phyloP scores from a whole-genome alignment of 441 rosid species.

The Pelargonium cotyledonis region DNA sequence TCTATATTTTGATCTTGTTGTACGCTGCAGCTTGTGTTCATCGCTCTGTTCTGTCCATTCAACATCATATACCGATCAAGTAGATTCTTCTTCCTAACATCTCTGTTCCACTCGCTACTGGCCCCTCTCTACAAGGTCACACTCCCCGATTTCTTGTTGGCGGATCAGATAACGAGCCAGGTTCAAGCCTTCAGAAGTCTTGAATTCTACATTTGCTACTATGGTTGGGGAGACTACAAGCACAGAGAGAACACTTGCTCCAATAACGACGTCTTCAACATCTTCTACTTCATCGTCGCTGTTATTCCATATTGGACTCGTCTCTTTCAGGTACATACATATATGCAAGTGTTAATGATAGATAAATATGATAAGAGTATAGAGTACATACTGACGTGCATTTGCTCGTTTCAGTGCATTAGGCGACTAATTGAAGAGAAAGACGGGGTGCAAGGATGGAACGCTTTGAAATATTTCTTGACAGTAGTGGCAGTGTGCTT shows the following conservation, averaged over 20 bases:
- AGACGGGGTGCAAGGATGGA: slow-evolving; percentile 10
- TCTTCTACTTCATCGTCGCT: slow-evolving; percentile 32
- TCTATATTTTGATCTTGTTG: too few relatives aligned
- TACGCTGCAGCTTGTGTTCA: slow-evolving; percentile 16
- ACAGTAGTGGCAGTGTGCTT: slow-evolving; percentile 7
- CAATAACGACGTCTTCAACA: slow-evolving; percentile 11
- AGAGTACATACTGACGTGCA: too few relatives aligned
- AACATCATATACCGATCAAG: slow-evolving; percentile 28
- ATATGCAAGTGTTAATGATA: too few relatives aligned
- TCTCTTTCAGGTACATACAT: too few relatives aligned
- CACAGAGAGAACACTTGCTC: slow-evolving; percentile 27
- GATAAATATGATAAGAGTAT: too few relatives aligned
- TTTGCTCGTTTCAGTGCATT: slow-evolving; percentile 15
- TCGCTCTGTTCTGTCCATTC: slow-evolving; percentile 21
- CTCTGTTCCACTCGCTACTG: slow-evolving; percentile 21
- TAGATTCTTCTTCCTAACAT: slow-evolving; percentile 24
- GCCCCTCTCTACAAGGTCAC: slow-evolving; percentile 38
- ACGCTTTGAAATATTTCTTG: slow-evolving; percentile 9
- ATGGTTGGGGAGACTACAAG: slow-evolving; percentile 40
- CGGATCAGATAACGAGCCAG: slow-evolving; percentile 46
- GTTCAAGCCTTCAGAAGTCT: slow-evolving; percentile 41
- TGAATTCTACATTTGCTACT: too few relatives aligned
- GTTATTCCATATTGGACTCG: slow-evolving; percentile 35
- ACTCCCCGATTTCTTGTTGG: slow-evolving; percentile 39
- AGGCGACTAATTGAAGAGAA: slow-evolving; percentile 6